phyloP scores from a whole-genome alignment of 495 filamentous ascomycete species.

The Penicillium waksmanii region DNA sequence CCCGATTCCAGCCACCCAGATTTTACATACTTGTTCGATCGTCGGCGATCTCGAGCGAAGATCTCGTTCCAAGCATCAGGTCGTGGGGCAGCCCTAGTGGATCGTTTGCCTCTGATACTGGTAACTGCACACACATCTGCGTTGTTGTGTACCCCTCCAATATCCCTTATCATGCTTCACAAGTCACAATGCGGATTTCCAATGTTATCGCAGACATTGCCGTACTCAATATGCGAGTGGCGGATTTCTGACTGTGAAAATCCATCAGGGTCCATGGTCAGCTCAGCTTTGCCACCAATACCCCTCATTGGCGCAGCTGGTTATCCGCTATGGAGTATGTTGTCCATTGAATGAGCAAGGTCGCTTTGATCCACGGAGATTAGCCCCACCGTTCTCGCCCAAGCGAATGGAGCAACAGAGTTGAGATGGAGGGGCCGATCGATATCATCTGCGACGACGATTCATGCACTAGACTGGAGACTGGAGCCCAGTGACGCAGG shows the following conservation, averaged over 20 bases:
- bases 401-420: slow-evolving; percentile 1
- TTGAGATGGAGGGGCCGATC: slow-evolving; percentile 8
- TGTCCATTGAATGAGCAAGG: background rate
- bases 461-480: background rate
- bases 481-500: slow-evolving; percentile 4
- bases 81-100: slow-evolving; percentile 5
- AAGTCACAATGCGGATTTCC: background rate
- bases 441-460: slow-evolving; percentile 6
- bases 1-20: slow-evolving; percentile 4
- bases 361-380: background rate
- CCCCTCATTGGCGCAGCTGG: background rate
- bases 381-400: slow-evolving; percentile 5
- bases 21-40: background rate
- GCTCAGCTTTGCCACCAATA: background rate
- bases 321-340: background rate
- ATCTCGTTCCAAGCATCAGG: background rate
- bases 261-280: background rate
- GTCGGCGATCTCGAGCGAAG: background rate
- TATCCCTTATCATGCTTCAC: background rate
- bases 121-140: background rate
- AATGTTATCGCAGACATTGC: background rate
- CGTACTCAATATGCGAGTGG: background rate
- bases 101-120: background rate
- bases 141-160: slow-evolving; percentile 1
- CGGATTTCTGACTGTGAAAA: background rate